Conservation (phyloP, 164 flowering plant genomes). For the Macadamia tetraphylla region DNA sequence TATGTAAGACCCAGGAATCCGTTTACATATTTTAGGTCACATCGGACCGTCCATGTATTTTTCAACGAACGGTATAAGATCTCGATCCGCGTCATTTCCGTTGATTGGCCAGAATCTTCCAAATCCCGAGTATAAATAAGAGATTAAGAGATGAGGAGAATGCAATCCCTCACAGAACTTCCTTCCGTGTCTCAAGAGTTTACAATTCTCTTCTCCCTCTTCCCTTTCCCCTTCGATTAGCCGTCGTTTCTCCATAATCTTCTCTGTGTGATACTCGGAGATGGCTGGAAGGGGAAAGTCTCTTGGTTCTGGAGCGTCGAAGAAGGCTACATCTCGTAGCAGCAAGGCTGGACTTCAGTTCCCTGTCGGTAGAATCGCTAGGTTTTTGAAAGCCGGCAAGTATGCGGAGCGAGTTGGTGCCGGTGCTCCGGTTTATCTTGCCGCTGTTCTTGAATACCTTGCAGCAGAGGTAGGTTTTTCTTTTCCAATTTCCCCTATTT, state of each 20-base stretch:
- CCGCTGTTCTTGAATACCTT: constrained; percentile 20
- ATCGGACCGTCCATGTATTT: background rate
- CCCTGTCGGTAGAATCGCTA: constrained; percentile 17
- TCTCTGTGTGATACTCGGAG: background rate
- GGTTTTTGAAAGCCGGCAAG: constrained; percentile 22
- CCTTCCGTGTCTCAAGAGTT: background rate
- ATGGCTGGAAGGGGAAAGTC: constrained; percentile 25
- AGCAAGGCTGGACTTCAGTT: constrained; percentile 22
- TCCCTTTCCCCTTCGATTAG: background rate
- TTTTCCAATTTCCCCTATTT: background rate
- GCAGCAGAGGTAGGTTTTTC: constrained; percentile 16
- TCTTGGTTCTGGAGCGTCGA: constrained; percentile 16
- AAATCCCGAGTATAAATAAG: constrained; percentile 10
- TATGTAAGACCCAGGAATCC: no score
- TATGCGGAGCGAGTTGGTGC: constrained; percentile 23
- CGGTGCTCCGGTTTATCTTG: constrained; percentile 22
- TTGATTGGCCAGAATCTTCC: constrained; percentile 11
- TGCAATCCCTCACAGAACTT: no score
- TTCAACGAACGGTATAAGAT: constrained; percentile 6
- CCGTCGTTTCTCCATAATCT: no score
- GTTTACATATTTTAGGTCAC: no score
- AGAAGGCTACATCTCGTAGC: constrained; percentile 19
- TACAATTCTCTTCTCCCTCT: background rate
- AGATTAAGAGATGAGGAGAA: background rate
- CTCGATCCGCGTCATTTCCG: constrained; percentile 17